phyloP scores from a whole-genome alignment of 352 stramenopile species.

The Phytophthora pisi region DNA sequence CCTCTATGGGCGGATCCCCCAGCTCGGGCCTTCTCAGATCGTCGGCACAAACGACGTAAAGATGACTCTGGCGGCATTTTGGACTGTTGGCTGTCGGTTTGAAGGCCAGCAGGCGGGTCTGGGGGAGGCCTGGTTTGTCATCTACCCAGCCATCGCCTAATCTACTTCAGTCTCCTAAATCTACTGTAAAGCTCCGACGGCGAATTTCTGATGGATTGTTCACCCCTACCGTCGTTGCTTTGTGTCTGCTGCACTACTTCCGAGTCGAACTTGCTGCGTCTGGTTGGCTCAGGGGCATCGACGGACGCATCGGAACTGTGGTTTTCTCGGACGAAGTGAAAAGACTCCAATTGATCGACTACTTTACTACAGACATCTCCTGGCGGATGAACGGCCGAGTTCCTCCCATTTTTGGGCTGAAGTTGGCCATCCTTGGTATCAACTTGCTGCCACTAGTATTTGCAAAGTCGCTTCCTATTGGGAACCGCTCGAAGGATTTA shows the following conservation, averaged over 20 bases:
- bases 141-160: slow-evolving; percentile 27
- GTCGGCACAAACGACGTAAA: no score
- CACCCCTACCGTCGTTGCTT: slow-evolving; percentile 21
- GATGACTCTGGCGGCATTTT: no score
- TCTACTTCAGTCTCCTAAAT: slow-evolving; percentile 38
- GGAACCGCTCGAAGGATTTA: neutral
- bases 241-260: slow-evolving; percentile 33
- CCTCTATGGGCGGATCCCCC: no score
- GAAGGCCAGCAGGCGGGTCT: slow-evolving; percentile 37
- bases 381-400: slow-evolving; percentile 37
- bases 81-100: slow-evolving; percentile 30
- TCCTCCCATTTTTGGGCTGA: slow-evolving; percentile 27
- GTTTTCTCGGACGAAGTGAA: slow-evolving; percentile 24
- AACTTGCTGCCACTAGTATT: slow-evolving; percentile 37
- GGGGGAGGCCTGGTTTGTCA: slow-evolving; percentile 33
- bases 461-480: slow-evolving; percentile 6
- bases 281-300: slow-evolving; percentile 11
- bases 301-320: slow-evolving; percentile 11
- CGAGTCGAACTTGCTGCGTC: slow-evolving; percentile 6
- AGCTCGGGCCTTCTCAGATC: no score
- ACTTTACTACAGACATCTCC: slow-evolving; percentile 24
- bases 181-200: slow-evolving; percentile 19
- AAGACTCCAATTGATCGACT: slow-evolving; percentile 18
- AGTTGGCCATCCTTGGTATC: slow-evolving; percentile 35
- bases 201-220: slow-evolving; percentile 34